Conservation (phyloP, 2,329 filamentous ascomycete genomes). For the Samsoniella hepiali region DNA sequence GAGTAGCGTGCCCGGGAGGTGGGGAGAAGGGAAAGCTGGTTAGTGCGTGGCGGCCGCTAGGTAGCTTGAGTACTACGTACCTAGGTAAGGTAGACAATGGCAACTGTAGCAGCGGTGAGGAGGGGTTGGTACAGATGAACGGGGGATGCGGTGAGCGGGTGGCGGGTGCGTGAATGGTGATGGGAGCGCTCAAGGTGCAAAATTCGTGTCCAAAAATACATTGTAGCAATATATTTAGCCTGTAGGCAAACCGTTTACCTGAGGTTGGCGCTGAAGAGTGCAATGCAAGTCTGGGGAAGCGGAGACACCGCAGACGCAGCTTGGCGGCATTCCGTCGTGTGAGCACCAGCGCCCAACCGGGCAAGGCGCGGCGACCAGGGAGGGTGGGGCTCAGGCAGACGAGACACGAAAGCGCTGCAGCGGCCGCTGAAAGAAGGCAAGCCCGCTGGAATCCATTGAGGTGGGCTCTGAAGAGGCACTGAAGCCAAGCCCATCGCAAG, state of each 20-base stretch:
- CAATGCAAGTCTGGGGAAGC: slow-evolving; percentile 18
- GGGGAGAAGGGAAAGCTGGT: neutral
- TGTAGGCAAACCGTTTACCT: neutral
- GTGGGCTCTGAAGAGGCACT: neutral
- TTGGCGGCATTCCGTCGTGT: slow-evolving; percentile 2
- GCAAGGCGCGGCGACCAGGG: slow-evolving; percentile 8
- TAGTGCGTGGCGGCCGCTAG: neutral
- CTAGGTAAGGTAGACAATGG: neutral
- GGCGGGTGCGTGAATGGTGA: neutral
- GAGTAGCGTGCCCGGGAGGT: neutral
- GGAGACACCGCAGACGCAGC: slow-evolving; percentile 2
- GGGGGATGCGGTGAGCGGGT: neutral
- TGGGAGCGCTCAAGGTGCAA: no score
- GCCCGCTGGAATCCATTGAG: neutral
- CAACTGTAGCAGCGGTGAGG: neutral
- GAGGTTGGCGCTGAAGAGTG: neutral
- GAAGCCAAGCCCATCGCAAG: neutral
- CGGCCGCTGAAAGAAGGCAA: slow-evolving; percentile 3
- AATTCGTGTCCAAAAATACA: no score
- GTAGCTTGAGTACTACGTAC: neutral
- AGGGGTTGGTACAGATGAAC: neutral
- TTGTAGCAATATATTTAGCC: no score
- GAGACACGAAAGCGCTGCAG: neutral
- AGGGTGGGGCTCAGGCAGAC: slow-evolving; percentile 1
- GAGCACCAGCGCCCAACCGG: slow-evolving; percentile 16